A percentile compares a stretch with the other conserved stretches of the same genome.
Evolutionary conservation across 768 basidiomycete species (phyloP).

Genomic region (Lactarius sanguifluus): DNA sequence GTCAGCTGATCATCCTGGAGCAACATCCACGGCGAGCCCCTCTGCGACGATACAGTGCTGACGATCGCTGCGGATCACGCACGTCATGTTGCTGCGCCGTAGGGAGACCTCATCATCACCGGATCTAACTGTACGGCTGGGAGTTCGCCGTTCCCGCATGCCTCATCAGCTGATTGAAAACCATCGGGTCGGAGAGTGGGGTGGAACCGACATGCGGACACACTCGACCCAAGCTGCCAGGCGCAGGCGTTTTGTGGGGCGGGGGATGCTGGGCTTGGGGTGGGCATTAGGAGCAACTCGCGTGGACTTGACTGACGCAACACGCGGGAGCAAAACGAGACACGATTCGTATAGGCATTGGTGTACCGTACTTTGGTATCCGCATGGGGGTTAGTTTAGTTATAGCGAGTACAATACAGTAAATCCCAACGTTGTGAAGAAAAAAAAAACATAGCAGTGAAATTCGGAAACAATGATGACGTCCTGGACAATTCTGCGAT

Average conservation of each 20-base stretch:
- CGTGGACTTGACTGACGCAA: neutral
- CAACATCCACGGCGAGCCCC: too few relatives aligned
- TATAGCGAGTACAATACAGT: conserved; percentile 23
- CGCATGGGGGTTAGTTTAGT: conserved; percentile 28
- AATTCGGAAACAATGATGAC: conserved; percentile 8
- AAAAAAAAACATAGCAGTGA: conserved; percentile 18
- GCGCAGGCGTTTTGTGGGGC: neutral
- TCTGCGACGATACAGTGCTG: neutral
- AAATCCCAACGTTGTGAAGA: neutral
- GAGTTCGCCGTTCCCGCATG: neutral
- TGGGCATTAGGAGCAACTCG: neutral
- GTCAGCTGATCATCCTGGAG: neutral
- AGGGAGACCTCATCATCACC: neutral
- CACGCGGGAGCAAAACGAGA: neutral
- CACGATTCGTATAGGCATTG: neutral
- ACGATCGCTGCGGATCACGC: neutral
- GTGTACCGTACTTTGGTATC: conserved; percentile 26
- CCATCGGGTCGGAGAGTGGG: neutral
- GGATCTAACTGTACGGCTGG: neutral
- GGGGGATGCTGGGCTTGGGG: neutral
- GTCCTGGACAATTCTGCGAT: conserved; percentile 16
- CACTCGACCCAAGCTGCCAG: neutral
- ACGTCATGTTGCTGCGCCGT: neutral
- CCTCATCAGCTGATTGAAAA: neutral
- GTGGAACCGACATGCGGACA: neutral